Conservation (phyloP, 2,329 filamentous ascomycete genomes). For the Aspergillus brasiliensis region DNA sequence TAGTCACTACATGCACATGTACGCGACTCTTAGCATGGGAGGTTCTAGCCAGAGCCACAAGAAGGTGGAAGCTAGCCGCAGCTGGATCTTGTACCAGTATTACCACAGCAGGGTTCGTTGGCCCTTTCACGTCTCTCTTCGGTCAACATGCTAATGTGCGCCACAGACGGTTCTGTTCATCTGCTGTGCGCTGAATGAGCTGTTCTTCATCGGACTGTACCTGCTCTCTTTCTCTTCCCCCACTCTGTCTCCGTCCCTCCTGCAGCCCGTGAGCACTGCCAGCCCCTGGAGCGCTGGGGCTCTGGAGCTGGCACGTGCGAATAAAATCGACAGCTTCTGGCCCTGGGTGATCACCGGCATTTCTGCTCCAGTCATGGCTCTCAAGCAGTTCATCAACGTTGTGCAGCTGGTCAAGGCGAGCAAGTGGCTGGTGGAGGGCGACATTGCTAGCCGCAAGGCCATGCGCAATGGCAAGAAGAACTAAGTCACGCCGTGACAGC, state of each 20-base stretch:
- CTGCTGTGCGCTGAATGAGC: constrained; percentile 86
- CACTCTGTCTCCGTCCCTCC: constrained; percentile 80
- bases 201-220: constrained; percentile 98
- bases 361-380: constrained; percentile 82
- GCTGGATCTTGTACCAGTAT: constrained; percentile 89
- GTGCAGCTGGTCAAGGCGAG: constrained; percentile 93
- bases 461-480: constrained; percentile 40
- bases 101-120: constrained; percentile 90
- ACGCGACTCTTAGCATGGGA: constrained; percentile 86
- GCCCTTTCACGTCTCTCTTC: not conserved
- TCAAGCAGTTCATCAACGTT: constrained; percentile 93
- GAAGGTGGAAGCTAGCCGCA: constrained; percentile 84
- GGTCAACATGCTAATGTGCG: constrained; percentile 11
- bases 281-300: constrained; percentile 91
- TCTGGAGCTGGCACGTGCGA: constrained; percentile 87
- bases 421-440: constrained; percentile 90
- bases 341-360: constrained; percentile 80
- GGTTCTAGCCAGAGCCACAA: constrained; percentile 83
- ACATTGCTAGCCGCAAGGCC: constrained; percentile 65
- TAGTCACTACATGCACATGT: constrained; percentile 99
- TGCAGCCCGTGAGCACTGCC: constrained; percentile 72
- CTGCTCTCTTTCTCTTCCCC: constrained; percentile 96
- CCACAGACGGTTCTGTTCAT: constrained; percentile 82
- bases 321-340: constrained; percentile 79
- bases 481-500: constrained; percentile 14